phyloP scores from a whole-genome alignment of 2,329 filamentous ascomycete species.

The Aspergillus fructus region DNA sequence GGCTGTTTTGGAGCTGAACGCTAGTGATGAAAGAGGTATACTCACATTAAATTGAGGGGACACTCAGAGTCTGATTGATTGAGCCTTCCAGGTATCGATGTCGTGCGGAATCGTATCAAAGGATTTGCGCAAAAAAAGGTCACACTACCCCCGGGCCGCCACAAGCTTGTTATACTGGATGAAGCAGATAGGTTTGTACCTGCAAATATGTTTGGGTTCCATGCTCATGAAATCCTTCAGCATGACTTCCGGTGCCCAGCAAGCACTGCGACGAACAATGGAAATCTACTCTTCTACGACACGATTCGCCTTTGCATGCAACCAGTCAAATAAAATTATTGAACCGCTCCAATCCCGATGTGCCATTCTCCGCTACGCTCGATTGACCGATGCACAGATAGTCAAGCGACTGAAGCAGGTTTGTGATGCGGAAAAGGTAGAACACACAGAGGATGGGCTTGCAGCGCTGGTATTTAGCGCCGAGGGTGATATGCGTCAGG shows the following conservation, averaged over 20 bases:
- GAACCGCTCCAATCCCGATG: slow-evolving; percentile 97
- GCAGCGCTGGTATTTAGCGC: slow-evolving; percentile 96
- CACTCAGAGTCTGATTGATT: not conserved
- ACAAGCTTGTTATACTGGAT: slow-evolving; percentile 96
- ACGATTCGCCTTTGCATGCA: slow-evolving; percentile 96
- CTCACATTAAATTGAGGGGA: not conserved
- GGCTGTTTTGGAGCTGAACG: slow-evolving; percentile 93
- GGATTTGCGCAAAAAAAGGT: slow-evolving; percentile 99
- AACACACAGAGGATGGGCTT: slow-evolving; percentile 88
- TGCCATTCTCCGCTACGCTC: slow-evolving; percentile 89
- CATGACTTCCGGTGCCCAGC: slow-evolving; percentile 96
- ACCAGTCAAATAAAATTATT: slow-evolving; percentile 99
- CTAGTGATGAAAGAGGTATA: slow-evolving; percentile 84
- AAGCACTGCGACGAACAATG: slow-evolving; percentile 93
- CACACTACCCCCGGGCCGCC: slow-evolving; percentile 81
- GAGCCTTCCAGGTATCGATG: slow-evolving; percentile 72
- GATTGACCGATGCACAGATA: slow-evolving; percentile 87
- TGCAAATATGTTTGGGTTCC: not conserved
- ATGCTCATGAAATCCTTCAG: slow-evolving; percentile 32
- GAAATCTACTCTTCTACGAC: slow-evolving; percentile 98
- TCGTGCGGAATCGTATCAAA: slow-evolving; percentile 96
- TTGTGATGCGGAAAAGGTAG: slow-evolving; percentile 84
- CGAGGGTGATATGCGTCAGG: slow-evolving; percentile 97
- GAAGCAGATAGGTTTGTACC: slow-evolving; percentile 75
- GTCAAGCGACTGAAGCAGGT: slow-evolving; percentile 90